A percentile compares a stretch with the other conserved stretches of the same genome.
These are phyloP conservation scores for Pinus tabuliformis DNA, from an alignment of 75 land plant species.

Conservation along the genomic window DNA sequence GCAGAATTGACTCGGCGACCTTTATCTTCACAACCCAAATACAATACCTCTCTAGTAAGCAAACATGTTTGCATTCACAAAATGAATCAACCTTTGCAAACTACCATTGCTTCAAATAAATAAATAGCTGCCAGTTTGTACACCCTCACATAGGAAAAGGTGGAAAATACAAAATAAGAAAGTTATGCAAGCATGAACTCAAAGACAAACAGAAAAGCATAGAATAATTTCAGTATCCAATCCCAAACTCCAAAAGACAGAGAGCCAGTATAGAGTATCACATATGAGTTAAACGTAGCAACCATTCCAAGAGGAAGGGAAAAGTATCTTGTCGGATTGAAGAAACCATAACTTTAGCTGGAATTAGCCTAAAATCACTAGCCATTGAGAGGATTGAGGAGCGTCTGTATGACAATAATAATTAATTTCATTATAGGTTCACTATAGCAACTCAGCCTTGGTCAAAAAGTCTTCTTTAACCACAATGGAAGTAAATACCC, in stretches of 20 bases:
- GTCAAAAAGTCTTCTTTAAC: too few relatives aligned
- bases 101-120: not conserved
- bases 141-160: not conserved
- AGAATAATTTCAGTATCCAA: not conserved
- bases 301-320: not conserved
- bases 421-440: too few relatives aligned
- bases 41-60: not conserved
- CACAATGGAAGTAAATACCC: too few relatives aligned
- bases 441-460: too few relatives aligned
- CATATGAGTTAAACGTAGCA: not conserved
- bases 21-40: constrained; percentile 8
- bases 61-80: not conserved
- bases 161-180: not conserved
- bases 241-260: not conserved
- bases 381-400: not conserved
- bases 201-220: not conserved
- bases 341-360: not conserved
- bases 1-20: not conserved
- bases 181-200: not conserved
- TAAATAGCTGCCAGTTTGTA: not conserved
- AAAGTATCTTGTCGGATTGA: not conserved
- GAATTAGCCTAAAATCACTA: not conserved
- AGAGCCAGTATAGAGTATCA: not conserved
- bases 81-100: not conserved
- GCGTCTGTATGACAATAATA: too few relatives aligned